phyloP scores from a whole-genome alignment of 202 grass and related monocot species.

The Dendrocalamus latiflorus region DNA sequence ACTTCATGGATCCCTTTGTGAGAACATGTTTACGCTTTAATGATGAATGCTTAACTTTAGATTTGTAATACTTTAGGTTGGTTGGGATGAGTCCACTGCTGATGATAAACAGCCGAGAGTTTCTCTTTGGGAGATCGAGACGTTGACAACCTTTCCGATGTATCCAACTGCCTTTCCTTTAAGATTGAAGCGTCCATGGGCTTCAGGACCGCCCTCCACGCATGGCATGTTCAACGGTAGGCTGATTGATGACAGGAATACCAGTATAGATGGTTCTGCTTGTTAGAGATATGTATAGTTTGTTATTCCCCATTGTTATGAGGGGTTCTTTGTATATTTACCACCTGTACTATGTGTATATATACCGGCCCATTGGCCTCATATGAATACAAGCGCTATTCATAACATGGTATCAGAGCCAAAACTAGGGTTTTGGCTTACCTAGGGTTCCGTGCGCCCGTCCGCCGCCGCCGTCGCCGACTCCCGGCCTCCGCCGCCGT shows the following conservation, averaged over 20 bases:
- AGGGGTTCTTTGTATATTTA: too few species aligned
- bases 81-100: constrained; percentile 96
- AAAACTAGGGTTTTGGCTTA: too few species aligned
- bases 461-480: too few species aligned
- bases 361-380: too few species aligned
- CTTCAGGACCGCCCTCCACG: constrained; percentile 62
- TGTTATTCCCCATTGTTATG: too few species aligned
- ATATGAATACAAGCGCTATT: too few species aligned
- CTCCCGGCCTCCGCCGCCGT: too few species aligned
- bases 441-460: too few species aligned
- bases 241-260: constrained; percentile 16
- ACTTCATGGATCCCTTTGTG: not conserved
- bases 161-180: constrained; percentile 88
- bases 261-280: not conserved
- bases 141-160: constrained; percentile 94
- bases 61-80: constrained; percentile 60
- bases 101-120: constrained; percentile 86
- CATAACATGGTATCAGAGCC: too few species aligned
- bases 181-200: constrained; percentile 88
- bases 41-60: constrained; percentile 8
- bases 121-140: constrained; percentile 94
- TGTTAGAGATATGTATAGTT: too few species aligned
- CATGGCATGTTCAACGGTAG: constrained; percentile 53
- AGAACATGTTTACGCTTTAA: not conserved
- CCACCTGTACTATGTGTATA: too few species aligned